Conservation (phyloP, 306 rosid species). For the Quercus aquifolioides region DNA sequence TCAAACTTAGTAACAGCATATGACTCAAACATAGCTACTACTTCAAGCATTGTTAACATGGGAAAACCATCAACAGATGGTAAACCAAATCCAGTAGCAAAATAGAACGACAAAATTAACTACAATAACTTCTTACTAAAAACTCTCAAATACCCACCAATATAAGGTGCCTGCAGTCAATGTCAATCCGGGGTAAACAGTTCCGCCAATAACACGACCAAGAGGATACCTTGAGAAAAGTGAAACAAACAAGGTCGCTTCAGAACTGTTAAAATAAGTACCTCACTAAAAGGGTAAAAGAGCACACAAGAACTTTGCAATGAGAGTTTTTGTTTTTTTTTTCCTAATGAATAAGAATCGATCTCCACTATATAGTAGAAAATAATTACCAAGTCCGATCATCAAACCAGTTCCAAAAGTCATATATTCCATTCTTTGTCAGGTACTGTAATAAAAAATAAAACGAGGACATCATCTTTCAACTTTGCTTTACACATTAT, state of each 20-base stretch:
- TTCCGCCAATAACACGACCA: slow-evolving; percentile 98
- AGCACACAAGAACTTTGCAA: background rate
- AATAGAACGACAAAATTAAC: background rate
- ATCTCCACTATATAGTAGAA: background rate
- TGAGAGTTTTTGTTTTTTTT: background rate
- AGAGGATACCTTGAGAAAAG: slow-evolving; percentile 84
- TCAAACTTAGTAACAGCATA: slow-evolving; percentile 15
- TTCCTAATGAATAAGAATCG: background rate
- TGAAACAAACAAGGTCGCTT: slow-evolving; percentile 2
- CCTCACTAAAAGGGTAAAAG: background rate
- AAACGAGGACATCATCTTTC: slow-evolving; percentile 30
- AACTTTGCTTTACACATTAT: background rate
- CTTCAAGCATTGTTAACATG: slow-evolving; percentile 10
- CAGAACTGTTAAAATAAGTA: slow-evolving; percentile 23
- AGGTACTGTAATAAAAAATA: slow-evolving; percentile 71
- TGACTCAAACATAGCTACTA: slow-evolving; percentile 2
- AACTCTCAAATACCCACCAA: slow-evolving; percentile 55
- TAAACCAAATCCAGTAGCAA: slow-evolving; percentile 11
- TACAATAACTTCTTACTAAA: slow-evolving; percentile 3
- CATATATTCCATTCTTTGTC: slow-evolving; percentile 93
- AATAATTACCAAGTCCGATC: slow-evolving; percentile 83
- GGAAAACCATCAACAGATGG: background rate
- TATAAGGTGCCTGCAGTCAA: slow-evolving; percentile 92
- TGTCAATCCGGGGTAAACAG: slow-evolving; percentile 97
- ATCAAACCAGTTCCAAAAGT: slow-evolving; percentile 99